Conservation (phyloP, 2,329 filamentous ascomycete species). For the Malbranchea cinnamomea region DNA sequence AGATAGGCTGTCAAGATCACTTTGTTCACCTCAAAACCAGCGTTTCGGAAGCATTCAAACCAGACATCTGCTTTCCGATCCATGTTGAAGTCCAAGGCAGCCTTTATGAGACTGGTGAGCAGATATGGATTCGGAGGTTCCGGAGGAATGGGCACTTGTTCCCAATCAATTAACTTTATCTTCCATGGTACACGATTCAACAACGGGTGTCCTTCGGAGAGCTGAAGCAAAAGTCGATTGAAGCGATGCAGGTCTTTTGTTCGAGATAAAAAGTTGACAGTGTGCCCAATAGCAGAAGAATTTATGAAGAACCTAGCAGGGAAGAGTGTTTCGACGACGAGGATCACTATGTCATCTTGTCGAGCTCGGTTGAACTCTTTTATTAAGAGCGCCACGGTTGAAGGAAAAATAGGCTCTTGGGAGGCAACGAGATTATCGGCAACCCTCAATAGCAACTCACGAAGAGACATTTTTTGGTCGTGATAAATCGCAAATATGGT, state of each 20-base stretch:
- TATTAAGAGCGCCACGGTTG: slow-evolving; percentile 20
- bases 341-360: slow-evolving; percentile 25
- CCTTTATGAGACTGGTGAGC: slow-evolving; percentile 22
- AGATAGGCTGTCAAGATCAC: slow-evolving; percentile 23
- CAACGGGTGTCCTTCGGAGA: too few relatives aligned
- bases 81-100: slow-evolving; percentile 26
- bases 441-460: slow-evolving; percentile 21
- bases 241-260: slow-evolving; percentile 27
- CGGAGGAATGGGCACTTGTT: slow-evolving; percentile 24
- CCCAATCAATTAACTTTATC: too few relatives aligned
- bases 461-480: slow-evolving; percentile 18
- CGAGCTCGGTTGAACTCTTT: slow-evolving; percentile 23
- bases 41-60: slow-evolving; percentile 20
- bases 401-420: slow-evolving; percentile 22
- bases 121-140: slow-evolving; percentile 18
- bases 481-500: slow-evolving; percentile 18
- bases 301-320: slow-evolving; percentile 23
- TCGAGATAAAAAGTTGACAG: slow-evolving; percentile 24
- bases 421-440: slow-evolving; percentile 22
- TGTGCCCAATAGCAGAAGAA: slow-evolving; percentile 21
- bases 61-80: slow-evolving; percentile 27
- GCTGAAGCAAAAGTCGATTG: slow-evolving; percentile 25
- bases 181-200: too few relatives aligned
- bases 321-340: slow-evolving; percentile 24
- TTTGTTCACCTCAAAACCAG: slow-evolving; percentile 24